phyloP scores from a whole-genome alignment of 352 stramenopile genomes.

The Stephanocyclus meneghinianus region DNA sequence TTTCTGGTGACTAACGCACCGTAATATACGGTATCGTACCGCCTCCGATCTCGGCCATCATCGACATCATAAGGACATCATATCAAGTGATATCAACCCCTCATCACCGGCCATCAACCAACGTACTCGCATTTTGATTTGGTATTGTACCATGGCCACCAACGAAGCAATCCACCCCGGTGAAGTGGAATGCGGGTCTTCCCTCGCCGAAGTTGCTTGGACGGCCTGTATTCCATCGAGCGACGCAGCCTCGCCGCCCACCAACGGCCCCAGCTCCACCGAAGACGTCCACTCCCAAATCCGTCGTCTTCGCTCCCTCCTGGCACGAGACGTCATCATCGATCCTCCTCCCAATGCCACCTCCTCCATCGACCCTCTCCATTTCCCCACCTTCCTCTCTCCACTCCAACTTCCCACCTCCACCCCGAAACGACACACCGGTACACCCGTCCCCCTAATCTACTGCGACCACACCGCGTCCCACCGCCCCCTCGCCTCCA shows the following conservation, averaged over 20 bases:
- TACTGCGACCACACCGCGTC: constrained; percentile 95
- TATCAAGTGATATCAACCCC: no score
- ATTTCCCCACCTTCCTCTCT: constrained; percentile 61
- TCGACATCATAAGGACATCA: no score
- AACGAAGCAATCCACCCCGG: not conserved
- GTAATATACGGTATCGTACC: no score
- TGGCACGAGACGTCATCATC: constrained; percentile 45
- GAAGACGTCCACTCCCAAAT: constrained; percentile 35
- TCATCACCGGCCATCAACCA: no score
- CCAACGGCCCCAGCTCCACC: constrained; percentile 9
- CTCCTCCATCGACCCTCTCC: not conserved
- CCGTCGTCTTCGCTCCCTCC: constrained; percentile 25
- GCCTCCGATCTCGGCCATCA: no score
- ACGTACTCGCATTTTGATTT: no score
- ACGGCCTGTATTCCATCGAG: constrained; percentile 13
- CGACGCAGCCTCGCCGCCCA: not conserved
- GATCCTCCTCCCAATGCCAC: constrained; percentile 17
- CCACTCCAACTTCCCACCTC: constrained; percentile 47
- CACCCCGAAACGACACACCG: constrained; percentile 11
- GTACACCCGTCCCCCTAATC: constrained; percentile 80
- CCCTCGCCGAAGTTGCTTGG: constrained; percentile 55
- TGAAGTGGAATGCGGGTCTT: constrained; percentile 54
- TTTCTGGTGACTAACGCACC: no score
- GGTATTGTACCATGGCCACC: not conserved
- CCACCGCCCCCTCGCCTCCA: constrained; percentile 85